Evolutionary conservation across 192 early-diverging fungal species (phyloP).

Genomic region (Phlyctochytrium arcticum): DNA sequence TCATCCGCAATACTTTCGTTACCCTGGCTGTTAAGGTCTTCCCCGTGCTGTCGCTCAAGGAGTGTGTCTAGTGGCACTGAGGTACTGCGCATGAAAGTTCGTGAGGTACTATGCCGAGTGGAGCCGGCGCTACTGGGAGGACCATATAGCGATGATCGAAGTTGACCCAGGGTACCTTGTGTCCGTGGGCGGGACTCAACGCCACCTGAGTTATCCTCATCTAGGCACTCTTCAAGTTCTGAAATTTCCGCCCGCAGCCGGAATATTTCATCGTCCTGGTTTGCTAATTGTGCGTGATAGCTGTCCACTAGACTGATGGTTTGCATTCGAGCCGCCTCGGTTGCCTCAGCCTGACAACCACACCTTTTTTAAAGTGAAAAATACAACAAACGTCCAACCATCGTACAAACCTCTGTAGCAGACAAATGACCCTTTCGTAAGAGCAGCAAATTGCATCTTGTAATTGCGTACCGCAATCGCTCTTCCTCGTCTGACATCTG

Average conservation of each 20-base stretch:
- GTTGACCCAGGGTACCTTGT: background rate
- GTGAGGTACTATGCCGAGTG: background rate
- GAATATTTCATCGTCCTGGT: slow-evolving; percentile 19
- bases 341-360: background rate
- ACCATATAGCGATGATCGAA: background rate
- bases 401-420: slow-evolving; percentile 8
- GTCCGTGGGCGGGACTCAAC: background rate
- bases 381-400: no score
- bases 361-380: no score
- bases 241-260: slow-evolving; percentile 10
- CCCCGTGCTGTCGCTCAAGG: background rate
- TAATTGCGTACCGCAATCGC: slow-evolving; percentile 1
- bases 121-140: background rate
- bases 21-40: background rate
- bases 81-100: background rate
- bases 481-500: slow-evolving; percentile 16
- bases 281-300: slow-evolving; percentile 6
- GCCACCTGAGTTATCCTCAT: background rate
- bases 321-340: background rate
- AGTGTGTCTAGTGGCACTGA: background rate
- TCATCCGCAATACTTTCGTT: background rate
- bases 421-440: slow-evolving; percentile 2
- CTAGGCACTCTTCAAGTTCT: slow-evolving; percentile 18
- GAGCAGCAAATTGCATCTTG: slow-evolving; percentile 1
- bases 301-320: background rate